Base-by-base conservation (phyloP, 139 green algal species). In the Chlamydomonas sp. region DNA sequence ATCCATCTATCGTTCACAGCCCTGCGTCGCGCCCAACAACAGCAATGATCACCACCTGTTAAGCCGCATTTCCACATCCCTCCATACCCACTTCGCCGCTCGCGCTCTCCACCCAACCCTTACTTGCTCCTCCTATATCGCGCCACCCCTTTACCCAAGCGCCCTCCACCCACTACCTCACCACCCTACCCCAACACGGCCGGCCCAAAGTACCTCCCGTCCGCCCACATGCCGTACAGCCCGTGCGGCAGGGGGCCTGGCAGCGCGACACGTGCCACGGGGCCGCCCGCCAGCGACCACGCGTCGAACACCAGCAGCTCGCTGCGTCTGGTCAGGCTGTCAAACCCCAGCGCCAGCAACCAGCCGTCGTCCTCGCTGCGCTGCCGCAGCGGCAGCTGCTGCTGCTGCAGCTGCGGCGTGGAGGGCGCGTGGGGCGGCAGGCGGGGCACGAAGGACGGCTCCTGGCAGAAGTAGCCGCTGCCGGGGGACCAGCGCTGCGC, bases 231-330 rank as follows among this genome's bases (percentile, higher is more conserved):
- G 66, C 90, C 91, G 72, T 95, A 91, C 20, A 95, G 75, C 1
- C 89, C 91, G 79, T 90, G 90, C 3, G 90, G 89, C 17, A 95
- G 49, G 49, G 83, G 80, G 6, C 67, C 2, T 0, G 62, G 61
- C 60, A 93, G 89, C 8, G 17, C 72, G 6, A 95, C 60, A 14
- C 85, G 58, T 6, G 93, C 93, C 60, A 94, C 77, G 5, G 93
- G 92, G 10, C 93, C 93, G 17, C 64, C 60, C 73, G 73, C 76
- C 8, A 95, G 15, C 59, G 92, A 31, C 16, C 60, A 68, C 0
- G 93, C 93, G 71, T 95, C 92, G 76, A 95, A 88, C n/a, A 95
- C 83, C 18, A 93, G 85, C n/a, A 94, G 31, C 60, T 91, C 79
- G 62, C 82, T 89, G 31, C 58, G 77, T n/a, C 74, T 20, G 57